phyloP scores from a whole-genome alignment of 345 rosid species.

The Citrus hindsii region DNA sequence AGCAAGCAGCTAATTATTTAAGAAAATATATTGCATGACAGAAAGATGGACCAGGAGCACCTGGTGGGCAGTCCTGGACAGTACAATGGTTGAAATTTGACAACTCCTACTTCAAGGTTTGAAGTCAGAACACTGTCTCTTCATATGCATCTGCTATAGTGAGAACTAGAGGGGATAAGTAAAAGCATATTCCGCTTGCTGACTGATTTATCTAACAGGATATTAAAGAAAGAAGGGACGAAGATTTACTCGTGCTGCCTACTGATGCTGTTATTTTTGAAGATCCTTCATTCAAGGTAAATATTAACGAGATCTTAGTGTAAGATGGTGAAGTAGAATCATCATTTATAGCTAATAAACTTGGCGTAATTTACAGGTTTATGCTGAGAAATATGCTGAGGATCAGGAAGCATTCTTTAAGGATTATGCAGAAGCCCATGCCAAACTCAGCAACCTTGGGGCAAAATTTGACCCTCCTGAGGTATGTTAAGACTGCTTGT shows the following conservation, averaged over 20 bases:
- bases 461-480: constrained; percentile 94
- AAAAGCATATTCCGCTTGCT: neutral
- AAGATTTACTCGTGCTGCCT: constrained; percentile 82
- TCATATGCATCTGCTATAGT: neutral
- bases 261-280: constrained; percentile 90
- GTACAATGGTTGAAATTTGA: constrained; percentile 92
- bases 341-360: constrained; percentile 18
- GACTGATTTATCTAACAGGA: constrained; percentile 43
- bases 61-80: constrained; percentile 99
- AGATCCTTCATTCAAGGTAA: constrained; percentile 92
- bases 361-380: constrained; percentile 43
- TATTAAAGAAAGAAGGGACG: constrained; percentile 70
- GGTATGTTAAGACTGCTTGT: constrained; percentile 42
- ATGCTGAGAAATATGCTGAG: constrained; percentile 87
- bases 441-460: constrained; percentile 89
- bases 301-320: neutral
- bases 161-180: neutral
- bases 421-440: constrained; percentile 98
- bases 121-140: constrained; percentile 16
- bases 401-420: constrained; percentile 80
- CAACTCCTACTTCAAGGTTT: constrained; percentile 95
- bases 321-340: neutral
- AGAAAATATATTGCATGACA: constrained; percentile 31
- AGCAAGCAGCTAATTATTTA: neutral
- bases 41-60: constrained; percentile 96